A percentile compares a stretch with the other conserved stretches of the same genome.
phyloP scores from a whole-genome alignment of 257 asterid species.

The Gentiana straminea region DNA sequence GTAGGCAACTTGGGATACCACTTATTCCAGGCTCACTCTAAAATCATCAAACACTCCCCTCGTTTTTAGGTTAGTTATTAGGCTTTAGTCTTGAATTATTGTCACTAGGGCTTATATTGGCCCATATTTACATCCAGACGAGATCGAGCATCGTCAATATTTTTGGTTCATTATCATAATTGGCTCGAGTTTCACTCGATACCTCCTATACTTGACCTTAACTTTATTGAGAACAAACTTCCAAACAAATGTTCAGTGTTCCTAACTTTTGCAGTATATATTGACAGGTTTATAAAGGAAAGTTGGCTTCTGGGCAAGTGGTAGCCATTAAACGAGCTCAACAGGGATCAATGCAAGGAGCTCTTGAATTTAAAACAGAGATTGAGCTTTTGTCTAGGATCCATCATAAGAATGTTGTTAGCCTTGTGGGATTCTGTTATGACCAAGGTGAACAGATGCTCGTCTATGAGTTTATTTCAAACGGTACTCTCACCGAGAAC shows the following conservation, averaged over 20 bases:
- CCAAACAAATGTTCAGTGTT: background rate
- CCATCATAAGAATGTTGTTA: constrained; percentile 80
- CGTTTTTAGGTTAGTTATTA: too few relatives aligned
- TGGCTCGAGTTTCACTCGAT: background rate
- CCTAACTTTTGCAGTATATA: constrained; percentile 3
- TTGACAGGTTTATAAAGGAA: constrained; percentile 69
- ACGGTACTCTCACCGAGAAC: constrained; percentile 67
- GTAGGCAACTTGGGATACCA: too few relatives aligned
- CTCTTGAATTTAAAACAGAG: constrained; percentile 75
- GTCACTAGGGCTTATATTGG: too few relatives aligned
- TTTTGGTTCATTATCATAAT: background rate
- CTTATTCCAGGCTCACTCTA: too few relatives aligned
- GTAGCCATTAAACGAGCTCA: constrained; percentile 91
- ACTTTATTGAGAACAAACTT: background rate
- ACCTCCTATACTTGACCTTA: background rate
- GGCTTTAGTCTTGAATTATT: too few relatives aligned
- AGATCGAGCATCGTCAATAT: too few relatives aligned
- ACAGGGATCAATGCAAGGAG: constrained; percentile 91
- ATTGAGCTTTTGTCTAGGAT: constrained; percentile 86
- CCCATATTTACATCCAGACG: too few relatives aligned
- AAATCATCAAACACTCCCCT: too few relatives aligned
- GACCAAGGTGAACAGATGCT: constrained; percentile 94
- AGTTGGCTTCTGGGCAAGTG: constrained; percentile 37
- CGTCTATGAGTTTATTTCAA: constrained; percentile 70
- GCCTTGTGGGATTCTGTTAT: constrained; percentile 88